Base-by-base conservation (phyloP, 495 filamentous ascomycete species). In the Tuber melanosporum region DNA sequence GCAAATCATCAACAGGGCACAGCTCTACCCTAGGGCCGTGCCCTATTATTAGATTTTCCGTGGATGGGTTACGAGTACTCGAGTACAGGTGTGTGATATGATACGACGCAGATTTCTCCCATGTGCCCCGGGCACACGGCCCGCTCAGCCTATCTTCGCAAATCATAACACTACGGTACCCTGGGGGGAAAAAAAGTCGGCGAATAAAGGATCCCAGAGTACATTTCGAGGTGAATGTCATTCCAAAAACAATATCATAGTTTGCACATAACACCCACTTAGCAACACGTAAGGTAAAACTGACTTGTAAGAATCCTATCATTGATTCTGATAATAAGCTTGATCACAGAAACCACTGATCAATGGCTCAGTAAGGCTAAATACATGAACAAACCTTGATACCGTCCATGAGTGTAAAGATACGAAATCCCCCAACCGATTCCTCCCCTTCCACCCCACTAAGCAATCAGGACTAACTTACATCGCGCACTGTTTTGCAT, bases 241-340 rank as follows among this genome's bases (percentile, higher is more conserved):
- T 62, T 32, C 12, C n/a, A 32, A 62, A 32, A 32, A 4, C 52
- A 32, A 62, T 32, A 62, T 15, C 52, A 62, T 14, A 26, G 9
- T 32, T 62, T 26, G 3, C 52, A 62, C 10, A 26, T 5, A 26
- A 32, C 52, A 32, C 22, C 6, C 52, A 32, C n/a, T 32, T 26
- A 3, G 32, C 10, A 62, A 62, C 9, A 62, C 20, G 2, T 15
- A 32, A 14, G n/a, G n/a, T 62, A 62, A 62, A 62, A 32, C 32
- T 62, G 52, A 62, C 9, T 32, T 62, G n/a, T 62, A 32, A 62
- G 52, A 62, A 62, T 62, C 52, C n/a, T 69, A 57, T 57, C 75
- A 77, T 43, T 77, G 71, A 32, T 72, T 57, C 36, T 45, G 44
- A 15, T 77, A 26, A 47, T 77, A 71, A 47, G 45, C 42, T 22